phyloP scores from a whole-genome alignment of 1,139 yeast genomes.

The Candida neerlandica region DNA sequence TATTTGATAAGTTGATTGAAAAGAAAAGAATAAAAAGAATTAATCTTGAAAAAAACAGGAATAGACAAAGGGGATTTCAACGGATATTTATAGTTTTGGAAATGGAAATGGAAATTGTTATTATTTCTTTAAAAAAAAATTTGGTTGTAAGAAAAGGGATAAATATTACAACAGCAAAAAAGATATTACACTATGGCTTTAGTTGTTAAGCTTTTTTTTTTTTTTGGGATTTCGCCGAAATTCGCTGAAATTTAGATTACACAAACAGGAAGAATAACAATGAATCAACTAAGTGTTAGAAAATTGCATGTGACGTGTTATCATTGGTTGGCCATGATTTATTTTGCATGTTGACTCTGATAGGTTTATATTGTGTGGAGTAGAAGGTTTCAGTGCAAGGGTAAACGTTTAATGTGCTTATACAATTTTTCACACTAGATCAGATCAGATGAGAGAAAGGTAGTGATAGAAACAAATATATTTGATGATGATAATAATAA shows the following conservation, averaged over 20 bases:
- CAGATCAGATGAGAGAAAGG: too few species aligned
- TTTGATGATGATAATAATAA: too few species aligned
- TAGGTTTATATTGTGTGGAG: too few species aligned
- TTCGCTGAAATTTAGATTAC: slow-evolving; percentile 1
- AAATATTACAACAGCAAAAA: too few species aligned
- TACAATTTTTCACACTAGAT: too few species aligned
- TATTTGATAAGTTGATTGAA: not conserved
- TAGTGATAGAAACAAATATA: too few species aligned
- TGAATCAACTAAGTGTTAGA: not conserved
- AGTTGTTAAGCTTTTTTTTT: too few species aligned
- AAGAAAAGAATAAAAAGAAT: slow-evolving; percentile 4
- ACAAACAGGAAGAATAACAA: slow-evolving; percentile 1
- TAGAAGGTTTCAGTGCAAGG: too few species aligned
- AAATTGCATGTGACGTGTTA: too few species aligned
- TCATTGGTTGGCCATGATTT: not conserved
- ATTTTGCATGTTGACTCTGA: not conserved
- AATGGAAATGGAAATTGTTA: not conserved
- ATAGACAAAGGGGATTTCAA: slow-evolving; percentile 10
- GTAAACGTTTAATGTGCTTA: too few species aligned
- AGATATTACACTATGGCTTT: not conserved
- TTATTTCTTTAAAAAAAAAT: too few species aligned
- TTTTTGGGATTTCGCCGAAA: slow-evolving; percentile 3
- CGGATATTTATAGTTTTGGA: slow-evolving; percentile 15
- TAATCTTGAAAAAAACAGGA: not conserved
- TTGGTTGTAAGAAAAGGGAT: too few species aligned